Percentiles rank a stretch among this genome's conserved stretches.
Conservation (phyloP, 371 early-diverging fungal genomes). For the Mucor ambiguus region DNA sequence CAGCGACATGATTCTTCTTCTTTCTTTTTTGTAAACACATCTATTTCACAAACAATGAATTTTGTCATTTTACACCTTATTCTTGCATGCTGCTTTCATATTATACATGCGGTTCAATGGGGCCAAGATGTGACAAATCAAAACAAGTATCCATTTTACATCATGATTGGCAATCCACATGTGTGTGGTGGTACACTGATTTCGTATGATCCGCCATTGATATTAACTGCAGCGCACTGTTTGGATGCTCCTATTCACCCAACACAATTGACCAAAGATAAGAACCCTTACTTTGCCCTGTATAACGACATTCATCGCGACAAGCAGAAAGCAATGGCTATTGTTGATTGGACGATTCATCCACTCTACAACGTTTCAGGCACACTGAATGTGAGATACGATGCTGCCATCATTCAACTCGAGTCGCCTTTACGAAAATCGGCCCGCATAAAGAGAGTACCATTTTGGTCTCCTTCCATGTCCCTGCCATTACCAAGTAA, state of each 20-base stretch:
- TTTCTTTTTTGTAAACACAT: not conserved
- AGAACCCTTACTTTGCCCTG: constrained; percentile 22
- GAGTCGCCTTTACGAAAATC: constrained; percentile 30
- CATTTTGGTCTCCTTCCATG: constrained; percentile 35
- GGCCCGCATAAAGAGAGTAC: constrained; percentile 21
- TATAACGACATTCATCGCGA: constrained; percentile 20
- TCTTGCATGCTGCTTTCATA: not conserved
- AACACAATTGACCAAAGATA: constrained; percentile 3
- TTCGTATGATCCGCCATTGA: constrained; percentile 41
- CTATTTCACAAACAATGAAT: not conserved
- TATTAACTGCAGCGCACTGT: constrained; percentile 56
- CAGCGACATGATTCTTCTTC: not conserved
- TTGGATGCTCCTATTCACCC: constrained; percentile 34
- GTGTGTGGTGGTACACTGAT: constrained; percentile 50
- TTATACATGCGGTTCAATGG: constrained; percentile 25
- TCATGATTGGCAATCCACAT: constrained; percentile 52
- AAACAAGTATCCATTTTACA: constrained; percentile 43
- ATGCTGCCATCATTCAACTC: constrained; percentile 42
- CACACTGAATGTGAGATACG: constrained; percentile 34
- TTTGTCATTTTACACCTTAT: not conserved
- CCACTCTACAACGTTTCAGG: constrained; percentile 32
- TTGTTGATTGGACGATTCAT: constrained; percentile 42
- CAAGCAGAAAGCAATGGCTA: constrained; percentile 27
- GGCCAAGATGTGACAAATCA: constrained; percentile 32
- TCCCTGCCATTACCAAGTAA: not conserved